Base-by-base conservation (phyloP, 305 asterid genomes). In the Coffea humblotiana region DNA sequence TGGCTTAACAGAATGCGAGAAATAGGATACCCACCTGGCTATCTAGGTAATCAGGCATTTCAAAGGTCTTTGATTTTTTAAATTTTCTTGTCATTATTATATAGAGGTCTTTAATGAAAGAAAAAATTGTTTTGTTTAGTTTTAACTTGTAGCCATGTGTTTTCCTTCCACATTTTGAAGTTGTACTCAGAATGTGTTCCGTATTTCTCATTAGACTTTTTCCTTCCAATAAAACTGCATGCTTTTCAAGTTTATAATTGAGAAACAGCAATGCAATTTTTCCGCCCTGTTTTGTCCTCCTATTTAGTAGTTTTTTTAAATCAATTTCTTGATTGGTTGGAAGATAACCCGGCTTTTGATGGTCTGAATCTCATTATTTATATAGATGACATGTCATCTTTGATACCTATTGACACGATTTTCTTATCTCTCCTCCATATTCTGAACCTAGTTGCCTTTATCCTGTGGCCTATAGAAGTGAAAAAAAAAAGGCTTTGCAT, bases 1-100 rank as follows among this genome's bases (percentile, higher is more conserved):
- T 96, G 99, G 99, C 97, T 96, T 80, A 83, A 90, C 90, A 90
- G 98, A 87, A 96, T 94, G 99, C 90, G 97, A 78, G 97, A 94
- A 89, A 85, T 96, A 72, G 99, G 99, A 80, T 96, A 96, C 79
- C 99, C 98, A n/a, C 97, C 95, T 71, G 98, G 95, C 85, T 96
- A 96, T 91, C 83, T 96, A 89, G 99, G 99, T 96, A 91, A 79
- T 78, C 23, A 64, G 21, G 60, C 37, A 3, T 58, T 79, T 56
- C 43, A 32, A 25, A 8, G 12, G 71, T 75, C 47, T 69, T 75
- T 13, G 52, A 60, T 21, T 1, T 25, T n/a, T 27, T 19, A 0
- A 25, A 47, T 32, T 6, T 16, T 68, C 0, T 9, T 68, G 47
- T 68, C 8, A 10, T 29, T 68, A 13, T 35, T 21, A 29, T 2